Base-by-base conservation (phyloP, 495 filamentous ascomycete genomes). In the Penicillium arizonense region DNA sequence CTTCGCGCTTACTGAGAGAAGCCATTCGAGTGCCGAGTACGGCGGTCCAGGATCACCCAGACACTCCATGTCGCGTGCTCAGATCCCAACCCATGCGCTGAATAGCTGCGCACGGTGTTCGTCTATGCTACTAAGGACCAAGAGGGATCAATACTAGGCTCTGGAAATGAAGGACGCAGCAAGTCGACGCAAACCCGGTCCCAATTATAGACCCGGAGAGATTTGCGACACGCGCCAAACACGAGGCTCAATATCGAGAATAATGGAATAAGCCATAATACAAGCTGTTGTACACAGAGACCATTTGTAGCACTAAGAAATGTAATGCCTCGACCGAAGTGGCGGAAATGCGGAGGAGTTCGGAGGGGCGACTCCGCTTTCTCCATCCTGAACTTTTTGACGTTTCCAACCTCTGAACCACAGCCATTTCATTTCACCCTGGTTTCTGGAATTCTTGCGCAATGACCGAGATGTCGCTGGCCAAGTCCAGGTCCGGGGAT, bases 381-480 rank as follows among this genome's bases (percentile, higher is more conserved):
- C 61, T 52, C 56, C 53, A 55, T 52, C 49, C 52, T 48, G 43
- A 57, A 49, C 58, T 54, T 59, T 51, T 58, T 44, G 51, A 56
- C 46, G 36, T 58, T 56, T 51, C 49, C 41, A 26, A 26, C 34
- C 38, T 34, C 5, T 20, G 34, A 30, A 37, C 41, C 30, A 50
- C 62, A 58, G 60, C 60, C 59, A 68, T 68, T 69, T 59, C 59
- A 68, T 67, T 68, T 59, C 47, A 52, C 63, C 43, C 41, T 48
- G 56, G 42, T 35, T 32, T 28, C 36, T 28, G 5, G 24, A 35
- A 34, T 33, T 23, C 11, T 44, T 52, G 41, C 50, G 30, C 63
- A 51, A 75, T 75, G 72, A 71, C 72, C n/a, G 72, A 71, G 52
- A 71, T 63, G 34, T 53, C 64, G 48, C 68, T 61, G 51, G 64